Evolutionary conservation across 108 stramenopile genomes (phyloP).

Genomic region (Skeletonema tropicum): DNA sequence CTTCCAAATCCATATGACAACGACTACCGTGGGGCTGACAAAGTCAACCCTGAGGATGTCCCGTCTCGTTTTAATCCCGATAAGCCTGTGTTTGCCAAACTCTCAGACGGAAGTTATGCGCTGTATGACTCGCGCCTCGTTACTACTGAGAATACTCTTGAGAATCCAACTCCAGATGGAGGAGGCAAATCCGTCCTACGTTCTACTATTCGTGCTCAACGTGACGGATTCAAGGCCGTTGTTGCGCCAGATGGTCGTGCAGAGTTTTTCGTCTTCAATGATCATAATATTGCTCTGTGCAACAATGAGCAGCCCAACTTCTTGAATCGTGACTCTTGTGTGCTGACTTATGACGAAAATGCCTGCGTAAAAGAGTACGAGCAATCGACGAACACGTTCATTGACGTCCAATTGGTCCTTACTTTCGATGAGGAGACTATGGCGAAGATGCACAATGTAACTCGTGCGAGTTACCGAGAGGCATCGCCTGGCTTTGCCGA

Average conservation of each 20-base stretch:
- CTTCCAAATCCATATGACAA: conserved; percentile 51
- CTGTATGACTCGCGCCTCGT: conserved; percentile 43
- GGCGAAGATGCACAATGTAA: conserved; percentile 22
- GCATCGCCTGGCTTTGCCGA: background rate
- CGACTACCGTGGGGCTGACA: conserved; percentile 47
- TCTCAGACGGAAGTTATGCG: conserved; percentile 37
- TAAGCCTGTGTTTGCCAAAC: conserved; percentile 37
- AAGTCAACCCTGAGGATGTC: conserved; percentile 25
- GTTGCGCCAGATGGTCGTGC: background rate
- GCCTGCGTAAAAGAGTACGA: conserved; percentile 25
- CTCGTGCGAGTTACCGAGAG: conserved; percentile 4
- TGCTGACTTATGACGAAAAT: conserved; percentile 38
- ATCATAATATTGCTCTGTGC: conserved; percentile 49
- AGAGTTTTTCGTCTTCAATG: conserved; percentile 30
- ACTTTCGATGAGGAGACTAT: conserved; percentile 37
- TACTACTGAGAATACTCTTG: conserved; percentile 40
- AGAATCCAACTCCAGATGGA: conserved; percentile 47
- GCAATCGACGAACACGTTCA: conserved; percentile 1
- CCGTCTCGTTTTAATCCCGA: conserved; percentile 42
- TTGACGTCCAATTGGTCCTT: conserved; percentile 42
- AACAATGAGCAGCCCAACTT: conserved; percentile 48
- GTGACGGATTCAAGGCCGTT: conserved; percentile 24
- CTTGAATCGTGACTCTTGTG: conserved; percentile 37
- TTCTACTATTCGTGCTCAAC: conserved; percentile 27
- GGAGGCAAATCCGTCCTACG: conserved; percentile 38